Evolutionary conservation across 345 rosid genomes (phyloP).

Genomic region (Ricinus communis): DNA sequence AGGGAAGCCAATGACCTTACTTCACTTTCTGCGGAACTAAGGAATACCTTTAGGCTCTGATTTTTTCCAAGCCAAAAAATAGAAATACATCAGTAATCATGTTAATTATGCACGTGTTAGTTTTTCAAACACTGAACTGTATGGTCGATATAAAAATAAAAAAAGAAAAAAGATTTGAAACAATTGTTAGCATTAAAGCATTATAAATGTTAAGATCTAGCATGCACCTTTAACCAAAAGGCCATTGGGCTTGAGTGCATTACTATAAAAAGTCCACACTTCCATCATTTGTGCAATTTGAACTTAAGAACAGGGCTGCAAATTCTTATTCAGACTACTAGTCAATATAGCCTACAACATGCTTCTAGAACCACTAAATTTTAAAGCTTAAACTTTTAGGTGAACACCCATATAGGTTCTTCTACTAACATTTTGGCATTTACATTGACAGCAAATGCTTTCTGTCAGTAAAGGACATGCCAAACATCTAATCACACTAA

Average conservation of each 20-base stretch:
- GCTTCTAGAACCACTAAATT: background rate
- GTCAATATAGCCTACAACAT: background rate
- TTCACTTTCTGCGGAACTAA: conserved; percentile 29
- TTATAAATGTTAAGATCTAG: background rate
- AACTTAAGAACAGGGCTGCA: background rate
- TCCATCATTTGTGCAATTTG: background rate
- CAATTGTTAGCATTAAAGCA: background rate
- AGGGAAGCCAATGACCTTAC: conserved; percentile 27
- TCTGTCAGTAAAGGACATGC: background rate
- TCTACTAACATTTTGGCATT: too few relatives aligned
- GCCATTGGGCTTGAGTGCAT: background rate
- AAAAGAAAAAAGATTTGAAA: background rate
- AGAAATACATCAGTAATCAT: background rate
- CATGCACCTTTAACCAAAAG: background rate
- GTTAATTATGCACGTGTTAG: background rate
- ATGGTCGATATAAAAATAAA: background rate
- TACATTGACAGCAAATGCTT: background rate
- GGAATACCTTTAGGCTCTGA: conserved; percentile 27
- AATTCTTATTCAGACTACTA: background rate
- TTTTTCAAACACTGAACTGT: background rate
- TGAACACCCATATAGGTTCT: background rate
- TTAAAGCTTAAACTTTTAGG: background rate
- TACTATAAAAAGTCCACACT: background rate
- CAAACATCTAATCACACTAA: too few relatives aligned
- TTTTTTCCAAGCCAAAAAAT: background rate